Evolutionary conservation across 1,284 basidiomycete species (phyloP), one percentile per base, ranked within the genome.

Genomic region (Ganoderma boninense): DNA sequence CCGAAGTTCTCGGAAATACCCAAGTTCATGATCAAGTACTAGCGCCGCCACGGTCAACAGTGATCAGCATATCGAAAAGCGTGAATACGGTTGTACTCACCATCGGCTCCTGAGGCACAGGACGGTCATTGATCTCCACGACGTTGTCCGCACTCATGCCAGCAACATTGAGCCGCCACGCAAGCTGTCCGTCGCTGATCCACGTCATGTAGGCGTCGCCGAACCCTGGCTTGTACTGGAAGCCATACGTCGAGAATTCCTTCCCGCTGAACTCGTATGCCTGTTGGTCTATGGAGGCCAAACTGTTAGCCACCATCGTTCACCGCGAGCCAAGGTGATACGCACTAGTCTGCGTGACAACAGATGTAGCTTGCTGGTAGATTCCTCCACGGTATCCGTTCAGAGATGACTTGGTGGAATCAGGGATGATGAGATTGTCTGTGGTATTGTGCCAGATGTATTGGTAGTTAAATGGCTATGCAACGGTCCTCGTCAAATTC

Each of bases 1-100:
- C 92, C 92, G 75, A 97, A 96, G 76, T 94, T 93, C 43, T 83
- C 81, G 2, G 94, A 96, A 79, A 97, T 90, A 64, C 94, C 95
- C 76, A 97, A 82, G 79, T 96, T 96, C 72, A 87, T 82, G 74
- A 97, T 89, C 76, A 97, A 85, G 79, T 95, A 92, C 90, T 91
- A 67, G 1, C 49, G 23, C 26, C 14, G 14, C 42, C 40, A 16
- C 16, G 2, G 32, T 35, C 54, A 23, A 26, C n/a, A 8, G 16
- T 40, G 23, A 5, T 62, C 42, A 62, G 60, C 6, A 62, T 23
- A n/a, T 60, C 13, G 8, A 8, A 38, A 38, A 23, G 10, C 23
- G 26, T 26, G 38, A 23, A 29, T 23, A 43, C 14, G 38, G 29
- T 59, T 20, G 32, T 10, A 67, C 72, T 60, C 70, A 79, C 78